Percentiles rank a stretch among this genome's conserved stretches.
These are phyloP conservation scores for Holtermanniella nyarrowii DNA, from an alignment of 768 basidiomycete genomes.

Conservation along the genomic window DNA sequence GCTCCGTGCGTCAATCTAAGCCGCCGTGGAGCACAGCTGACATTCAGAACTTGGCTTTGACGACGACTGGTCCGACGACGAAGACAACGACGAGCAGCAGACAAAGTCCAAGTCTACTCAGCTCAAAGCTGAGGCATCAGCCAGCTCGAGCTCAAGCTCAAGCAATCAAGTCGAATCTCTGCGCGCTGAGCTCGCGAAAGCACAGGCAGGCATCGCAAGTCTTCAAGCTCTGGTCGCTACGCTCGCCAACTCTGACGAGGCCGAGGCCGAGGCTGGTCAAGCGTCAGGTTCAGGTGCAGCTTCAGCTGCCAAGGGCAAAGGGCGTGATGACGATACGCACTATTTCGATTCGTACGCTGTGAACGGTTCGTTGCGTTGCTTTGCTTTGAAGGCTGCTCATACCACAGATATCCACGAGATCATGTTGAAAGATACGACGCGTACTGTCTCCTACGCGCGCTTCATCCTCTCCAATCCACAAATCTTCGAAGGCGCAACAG, in stretches of 20 bases:
- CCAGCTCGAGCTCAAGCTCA: neutral
- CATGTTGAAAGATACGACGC: slow-evolving; percentile 91
- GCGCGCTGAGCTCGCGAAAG: slow-evolving; percentile 3
- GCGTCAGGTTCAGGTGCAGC: neutral
- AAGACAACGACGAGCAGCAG: slow-evolving; percentile 34
- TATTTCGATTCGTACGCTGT: slow-evolving; percentile 85
- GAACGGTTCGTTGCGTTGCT: slow-evolving; percentile 52
- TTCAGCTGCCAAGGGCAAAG: slow-evolving; percentile 13
- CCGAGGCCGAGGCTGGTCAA: neutral
- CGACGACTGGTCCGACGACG: slow-evolving; percentile 54
- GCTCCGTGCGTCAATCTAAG: slow-evolving; percentile 54
- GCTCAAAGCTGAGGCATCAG: neutral
- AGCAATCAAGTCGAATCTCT: slow-evolving; percentile 1
- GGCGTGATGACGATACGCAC: slow-evolving; percentile 77
- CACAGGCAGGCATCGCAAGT: neutral
- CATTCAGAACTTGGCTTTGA: slow-evolving; percentile 54
- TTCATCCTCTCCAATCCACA: slow-evolving; percentile 76
- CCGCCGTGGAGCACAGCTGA: neutral
- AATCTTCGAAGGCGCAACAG: slow-evolving; percentile 71
- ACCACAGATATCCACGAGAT: slow-evolving; percentile 77
- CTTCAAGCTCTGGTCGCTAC: neutral
- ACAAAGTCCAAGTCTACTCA: neutral
- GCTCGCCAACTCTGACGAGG: neutral
- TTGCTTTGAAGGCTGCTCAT: neutral
- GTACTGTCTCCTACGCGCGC: slow-evolving; percentile 83